Evolutionary conservation across 2,329 filamentous ascomycete genomes (phyloP), one percentile per base, ranked within the genome.

Genomic region (Fusarium domesticum): DNA sequence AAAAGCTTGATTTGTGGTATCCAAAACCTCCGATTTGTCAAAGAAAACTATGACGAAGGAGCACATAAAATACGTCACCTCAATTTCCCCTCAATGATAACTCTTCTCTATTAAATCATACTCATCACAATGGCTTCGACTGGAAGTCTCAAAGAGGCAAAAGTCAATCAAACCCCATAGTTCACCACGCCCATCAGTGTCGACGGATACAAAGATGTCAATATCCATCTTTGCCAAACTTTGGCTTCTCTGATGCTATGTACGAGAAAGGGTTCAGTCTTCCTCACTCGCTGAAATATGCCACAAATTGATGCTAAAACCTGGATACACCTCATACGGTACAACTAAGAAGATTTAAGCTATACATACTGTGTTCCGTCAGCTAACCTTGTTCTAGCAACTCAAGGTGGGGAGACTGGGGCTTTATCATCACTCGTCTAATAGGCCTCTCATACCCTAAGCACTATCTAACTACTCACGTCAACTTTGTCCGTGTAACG

Each of bases 331-430:
- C 3, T 57, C 60, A 40, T 68, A 68, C n/a, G 63, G 64, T 65
- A 39, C 2, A 51, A 28, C 23, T 12, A 8, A 11, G 4, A 23
- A 8, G 14, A 28, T 32, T 4, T 2, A n/a, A 18, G 6, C 5
- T 3, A 5, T 17, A 5, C 10, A 19, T 12, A 19, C 6, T 15
- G 6, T 4, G 10, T 12, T 6, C 15, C 3, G 14, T 31, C 5
- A 3, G 5, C 39, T 43, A 39, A 42, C 16, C 14, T 3, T 16
- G 4, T 4, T 5, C 14, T 8, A 64, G 61, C 71, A 6, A 76
- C 73, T 0, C 78, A 87, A 64, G 83, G 82, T 50, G 85, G n/a
- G n/a, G 85, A 19, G 85, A 89, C 58, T 88, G 83, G 84, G 86
- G 85, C 15, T 81, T 75, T 59, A 73, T 75, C 54, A 77, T 89